Evolutionary conservation across 106 monocot species (phyloP), one percentile per base, ranked within the genome.

Genomic region (Amphibolis antarctica): DNA sequence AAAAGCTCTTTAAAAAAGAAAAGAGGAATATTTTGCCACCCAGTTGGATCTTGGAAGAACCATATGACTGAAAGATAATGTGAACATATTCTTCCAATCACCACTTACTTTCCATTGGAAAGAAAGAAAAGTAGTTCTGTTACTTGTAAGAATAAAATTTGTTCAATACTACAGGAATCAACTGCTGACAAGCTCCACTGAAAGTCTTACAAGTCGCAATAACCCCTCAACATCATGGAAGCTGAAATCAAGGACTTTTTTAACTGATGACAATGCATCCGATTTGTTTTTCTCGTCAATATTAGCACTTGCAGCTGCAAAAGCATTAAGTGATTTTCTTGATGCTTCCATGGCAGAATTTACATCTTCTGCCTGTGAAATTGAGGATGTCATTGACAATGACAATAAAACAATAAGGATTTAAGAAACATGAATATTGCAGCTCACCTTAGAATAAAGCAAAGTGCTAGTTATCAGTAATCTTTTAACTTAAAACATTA

Each of bases 271-370:
- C 42, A 82, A 25, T 20, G 80, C 74, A 69, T 74, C 83, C 49
- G 3, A 24, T 55, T 60, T 45, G 30, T 79, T 5, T 27, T 21
- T 54, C 62, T 71, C 83, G 25, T 72, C 79, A 47, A 67, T 42
- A 55, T 36, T 75, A 36, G 29, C 44, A 73, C 43, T 77, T 62
- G 80, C 80, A 67, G 76, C 62, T 60, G 72, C 70, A 73, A 93
- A 69, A 61, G 88, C 81, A 79, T 62, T 74, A 27, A 72, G 76
- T 44, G 83, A 83, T 79, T 83, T 93, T 55, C 69, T 88, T 44
- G 88, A 83, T 1, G 93, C 93, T 68, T 93, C 93, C 62, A 93
- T 88, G 60, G 88, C 88, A 66, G 44, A 67, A 66, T 79, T 86
- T 29, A 83, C 68, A 74, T 88, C 80, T 60, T 81, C 74, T 55